phyloP scores from a whole-genome alignment of 2,329 filamentous ascomycete genomes.

The Seiridium unicorne region DNA sequence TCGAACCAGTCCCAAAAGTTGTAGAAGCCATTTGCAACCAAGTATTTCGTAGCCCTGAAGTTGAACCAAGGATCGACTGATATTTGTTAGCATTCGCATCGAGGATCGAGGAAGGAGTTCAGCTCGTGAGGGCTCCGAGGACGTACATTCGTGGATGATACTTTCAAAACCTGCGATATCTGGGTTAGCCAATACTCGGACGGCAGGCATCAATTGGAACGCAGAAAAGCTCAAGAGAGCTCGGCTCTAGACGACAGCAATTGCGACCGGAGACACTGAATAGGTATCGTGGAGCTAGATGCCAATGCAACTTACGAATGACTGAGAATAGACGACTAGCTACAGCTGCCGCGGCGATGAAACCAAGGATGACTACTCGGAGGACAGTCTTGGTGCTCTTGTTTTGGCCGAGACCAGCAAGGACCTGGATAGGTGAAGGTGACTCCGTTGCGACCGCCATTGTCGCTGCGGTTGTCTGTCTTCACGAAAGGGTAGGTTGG shows the following conservation, averaged over 20 bases:
- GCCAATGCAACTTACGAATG: slow-evolving; percentile 68
- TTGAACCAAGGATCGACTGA: slow-evolving; percentile 99
- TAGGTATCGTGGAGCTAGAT: background rate
- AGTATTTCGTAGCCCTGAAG: slow-evolving; percentile 96
- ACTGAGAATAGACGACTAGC: slow-evolving; percentile 96
- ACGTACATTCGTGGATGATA: slow-evolving; percentile 99
- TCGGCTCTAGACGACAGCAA: too few species aligned
- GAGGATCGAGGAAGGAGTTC: slow-evolving; percentile 7
- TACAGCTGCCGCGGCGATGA: slow-evolving; percentile 89
- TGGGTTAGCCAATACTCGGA: slow-evolving; percentile 1
- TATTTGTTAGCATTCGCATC: slow-evolving; percentile 19
- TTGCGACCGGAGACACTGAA: too few species aligned
- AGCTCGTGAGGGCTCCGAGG: slow-evolving; percentile 15
- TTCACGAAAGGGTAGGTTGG: slow-evolving; percentile 4
- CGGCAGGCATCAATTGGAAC: slow-evolving; percentile 27
- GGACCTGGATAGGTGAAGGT: slow-evolving; percentile 23
- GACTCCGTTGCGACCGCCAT: slow-evolving; percentile 37
- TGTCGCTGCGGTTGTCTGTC: slow-evolving; percentile 22
- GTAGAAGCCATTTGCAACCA: slow-evolving; percentile 95
- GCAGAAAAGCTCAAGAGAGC: background rate
- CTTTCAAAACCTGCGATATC: slow-evolving; percentile 78
- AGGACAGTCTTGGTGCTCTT: slow-evolving; percentile 82
- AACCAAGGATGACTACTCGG: slow-evolving; percentile 82
- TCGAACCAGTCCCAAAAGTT: slow-evolving; percentile 99
- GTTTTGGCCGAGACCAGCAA: slow-evolving; percentile 74